Evolutionary conservation across 2,329 filamentous ascomycete genomes (phyloP).

Genomic region (Ophiostoma fasciatum): DNA sequence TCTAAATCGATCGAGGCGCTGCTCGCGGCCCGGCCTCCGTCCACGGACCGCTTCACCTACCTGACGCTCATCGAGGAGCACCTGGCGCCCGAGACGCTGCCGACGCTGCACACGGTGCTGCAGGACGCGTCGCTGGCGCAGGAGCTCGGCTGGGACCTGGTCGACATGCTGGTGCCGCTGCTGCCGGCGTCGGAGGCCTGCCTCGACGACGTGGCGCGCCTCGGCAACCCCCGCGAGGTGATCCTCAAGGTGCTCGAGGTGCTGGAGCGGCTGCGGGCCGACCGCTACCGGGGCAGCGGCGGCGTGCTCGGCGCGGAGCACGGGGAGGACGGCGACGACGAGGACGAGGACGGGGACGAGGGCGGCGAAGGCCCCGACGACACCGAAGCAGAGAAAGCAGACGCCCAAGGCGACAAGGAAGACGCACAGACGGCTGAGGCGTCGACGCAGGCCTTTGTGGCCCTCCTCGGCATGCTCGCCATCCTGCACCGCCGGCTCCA

Average conservation of each 20-base stretch:
- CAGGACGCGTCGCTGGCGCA: conserved; percentile 52
- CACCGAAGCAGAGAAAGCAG: conserved; percentile 10
- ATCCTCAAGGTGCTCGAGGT: conserved; percentile 68
- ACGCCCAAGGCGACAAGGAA: conserved; percentile 14
- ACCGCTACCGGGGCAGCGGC: conserved; percentile 22
- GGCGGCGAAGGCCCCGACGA: conserved; percentile 10
- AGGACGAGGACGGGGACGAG: conserved; percentile 18
- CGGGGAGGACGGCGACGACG: conserved; percentile 19
- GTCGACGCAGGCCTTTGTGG: conserved; percentile 7
- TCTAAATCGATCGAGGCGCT: conserved; percentile 31
- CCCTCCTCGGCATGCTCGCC: conserved; percentile 28
- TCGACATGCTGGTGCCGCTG: conserved; percentile 56
- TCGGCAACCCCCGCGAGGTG: conserved; percentile 70
- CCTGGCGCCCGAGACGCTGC: conserved; percentile 50
- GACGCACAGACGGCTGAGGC: conserved; percentile 10
- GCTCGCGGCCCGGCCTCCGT: conserved; percentile 33
- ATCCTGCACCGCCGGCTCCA: conserved; percentile 61
- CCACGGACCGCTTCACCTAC: conserved; percentile 58
- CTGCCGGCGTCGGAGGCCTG: conserved; percentile 55
- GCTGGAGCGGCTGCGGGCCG: conserved; percentile 42
- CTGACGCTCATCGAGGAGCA: conserved; percentile 65
- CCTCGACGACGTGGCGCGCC: conserved; percentile 56
- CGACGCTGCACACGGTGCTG: conserved; percentile 45
- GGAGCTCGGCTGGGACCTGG: conserved; percentile 74
- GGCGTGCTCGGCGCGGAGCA: conserved; percentile 21